Evolutionary conservation across 2,329 filamentous ascomycete genomes (phyloP), one percentile per base, ranked within the genome.

Genomic region (Microcera coccophila): DNA sequence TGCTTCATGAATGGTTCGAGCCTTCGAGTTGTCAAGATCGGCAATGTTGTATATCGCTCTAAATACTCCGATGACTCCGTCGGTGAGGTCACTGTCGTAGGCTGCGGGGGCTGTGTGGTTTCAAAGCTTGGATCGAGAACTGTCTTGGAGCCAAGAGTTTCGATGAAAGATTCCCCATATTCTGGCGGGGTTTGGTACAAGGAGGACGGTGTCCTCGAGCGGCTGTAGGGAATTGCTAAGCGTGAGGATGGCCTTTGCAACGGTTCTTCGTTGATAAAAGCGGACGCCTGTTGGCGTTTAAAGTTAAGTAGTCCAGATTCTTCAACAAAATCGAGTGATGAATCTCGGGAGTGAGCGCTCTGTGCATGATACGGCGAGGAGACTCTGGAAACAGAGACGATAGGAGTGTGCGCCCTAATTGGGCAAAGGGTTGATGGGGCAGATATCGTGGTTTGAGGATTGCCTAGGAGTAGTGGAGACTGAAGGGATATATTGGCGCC

Each of bases 201-300:
- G 2, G 58, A 59, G 33, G 54, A 57, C 22, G 39, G 53, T 26
- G 36, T 50, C 5, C 52, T 53, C 12, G 53, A 58, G 22, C 45
- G 47, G 21, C 50, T 51, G 16, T 42, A 39, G 18, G 48, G 36
- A 19, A 40, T 34, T 26, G 48, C 47, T n/a, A 65, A 46, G 14
- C 61, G 58, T 4, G 66, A 68, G 1, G 66, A 69, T 1, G 68
- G 69, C 0, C 66, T 60, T 28, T 63, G 63, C 26, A 72, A 53
- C 5, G 69, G 65, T 46, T 73, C 67, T 36, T 66, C 58, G 32
- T 57, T 62, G 16, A 71, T 56, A 36, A 53, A 44, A 21, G 53
- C 48, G 19, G 48, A 48, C 2, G 39, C 44, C 32, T 54, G 50
- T 33, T 45, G 50, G 9, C 50, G 47, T 4, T 36, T 32, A 10